Evolutionary conservation across 2,329 filamentous ascomycete genomes (phyloP), one percentile per base, ranked within the genome.

Genomic region (Fusarium heterosporum): DNA sequence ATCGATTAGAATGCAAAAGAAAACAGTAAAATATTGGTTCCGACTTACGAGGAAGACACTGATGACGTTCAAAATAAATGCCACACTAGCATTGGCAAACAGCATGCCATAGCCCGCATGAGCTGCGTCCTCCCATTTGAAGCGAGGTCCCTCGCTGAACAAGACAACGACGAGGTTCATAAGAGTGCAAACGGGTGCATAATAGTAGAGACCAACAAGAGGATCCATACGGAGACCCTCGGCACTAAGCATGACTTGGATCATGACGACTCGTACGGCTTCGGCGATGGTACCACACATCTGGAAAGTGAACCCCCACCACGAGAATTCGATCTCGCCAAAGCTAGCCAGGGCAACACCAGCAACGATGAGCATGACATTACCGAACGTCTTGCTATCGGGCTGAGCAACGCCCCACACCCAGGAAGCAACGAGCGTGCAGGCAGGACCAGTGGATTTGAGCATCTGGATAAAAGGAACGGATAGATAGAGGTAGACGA

Each of bases 161-260:
- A 92, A 76, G 63, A 90, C 88, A 32, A 93, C 87, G 36, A 90
- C 71, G 55, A 90, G 82, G 80, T 96, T 96, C 89, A 93, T 93
- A 72, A 90, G 79, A 47, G 92, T 91, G 79, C 93, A 96, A 47
- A 93, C 89, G 7, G 93, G 93, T 1, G 93, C 93, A 75, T 93
- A 96, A 83, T 96, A 96, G 84, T 96, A 96, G 22, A 96, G 85
- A 30, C 91, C 93, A 64, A 96, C 92, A 34, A 97, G 85, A 34
- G 93, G 92, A 74, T 96, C 92, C 93, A 96, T 96, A 83, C 92
- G 93, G 81, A 91, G 78, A 42, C 93, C 91, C 49, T 90, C 85
- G 32, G 85, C 89, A 75, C 89, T 92, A 50, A 97, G 87, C 72
- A 97, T 84, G 61, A 90, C 88, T 80, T 96, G 90, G 57, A 96